Percentiles rank a stretch among this genome's conserved stretches.
Evolutionary conservation across 2,329 filamentous ascomycete genomes (phyloP).

Genomic region (Colletotrichum falcatum): DNA sequence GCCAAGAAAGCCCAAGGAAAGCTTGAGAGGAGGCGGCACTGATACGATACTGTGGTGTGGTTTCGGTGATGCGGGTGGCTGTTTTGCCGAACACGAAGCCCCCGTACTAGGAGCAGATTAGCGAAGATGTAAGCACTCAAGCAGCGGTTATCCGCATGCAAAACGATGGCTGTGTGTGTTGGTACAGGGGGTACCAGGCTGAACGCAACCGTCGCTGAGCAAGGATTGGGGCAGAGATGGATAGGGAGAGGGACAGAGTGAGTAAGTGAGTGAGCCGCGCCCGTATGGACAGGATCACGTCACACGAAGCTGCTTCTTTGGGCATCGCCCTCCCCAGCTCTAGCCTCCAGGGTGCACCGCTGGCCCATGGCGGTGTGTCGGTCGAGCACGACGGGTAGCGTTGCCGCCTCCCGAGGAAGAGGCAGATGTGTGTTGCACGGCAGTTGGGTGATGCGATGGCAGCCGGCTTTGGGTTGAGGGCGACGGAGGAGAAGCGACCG

Average conservation of each 20-base stretch:
- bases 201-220: slow-evolving; percentile 17
- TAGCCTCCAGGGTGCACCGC: background rate
- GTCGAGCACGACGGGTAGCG: slow-evolving; percentile 6
- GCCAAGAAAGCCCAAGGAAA: background rate
- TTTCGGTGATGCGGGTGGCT: slow-evolving; percentile 31
- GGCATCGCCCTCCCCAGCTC: slow-evolving; percentile 2
- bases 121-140: slow-evolving; percentile 31
- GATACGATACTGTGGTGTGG: slow-evolving; percentile 9
- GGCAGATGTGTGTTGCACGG: slow-evolving; percentile 20
- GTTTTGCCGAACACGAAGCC: slow-evolving; percentile 19
- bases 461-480: slow-evolving; percentile 16
- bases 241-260: background rate
- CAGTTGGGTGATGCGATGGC: slow-evolving; percentile 9
- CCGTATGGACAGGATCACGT: slow-evolving; percentile 1
- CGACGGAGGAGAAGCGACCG: background rate
- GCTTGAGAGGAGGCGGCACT: slow-evolving; percentile 7
- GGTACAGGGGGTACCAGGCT: background rate
- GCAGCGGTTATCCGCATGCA: slow-evolving; percentile 30
- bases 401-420: slow-evolving; percentile 8
- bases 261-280: background rate
- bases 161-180: slow-evolving; percentile 2
- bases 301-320: slow-evolving; percentile 21
- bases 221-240: background rate
- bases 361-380: background rate
- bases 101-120: slow-evolving; percentile 41